phyloP scores from a whole-genome alignment of 192 early-diverging fungal genomes.

The Rhizoclosmatium sp. region DNA sequence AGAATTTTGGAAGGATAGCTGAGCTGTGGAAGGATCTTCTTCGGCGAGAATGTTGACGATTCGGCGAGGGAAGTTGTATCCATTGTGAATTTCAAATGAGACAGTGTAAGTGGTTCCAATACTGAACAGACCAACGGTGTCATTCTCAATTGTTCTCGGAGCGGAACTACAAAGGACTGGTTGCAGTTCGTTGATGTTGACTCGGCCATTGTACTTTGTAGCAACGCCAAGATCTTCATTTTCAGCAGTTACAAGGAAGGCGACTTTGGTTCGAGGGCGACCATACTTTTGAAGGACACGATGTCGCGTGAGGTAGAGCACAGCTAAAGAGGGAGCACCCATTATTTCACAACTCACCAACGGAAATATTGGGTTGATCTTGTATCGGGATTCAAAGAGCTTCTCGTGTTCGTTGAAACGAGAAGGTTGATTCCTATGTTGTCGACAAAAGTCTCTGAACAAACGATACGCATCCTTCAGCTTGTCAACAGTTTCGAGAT shows the following conservation, averaged over 20 bases:
- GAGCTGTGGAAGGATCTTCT: neutral
- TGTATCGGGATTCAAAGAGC: neutral
- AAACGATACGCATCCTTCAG: constrained; percentile 8
- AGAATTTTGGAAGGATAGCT: neutral
- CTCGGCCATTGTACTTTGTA: neutral
- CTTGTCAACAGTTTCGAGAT: neutral
- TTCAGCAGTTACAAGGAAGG: neutral
- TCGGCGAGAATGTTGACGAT: constrained; percentile 1
- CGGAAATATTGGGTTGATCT: neutral
- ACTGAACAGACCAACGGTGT: constrained; percentile 15
- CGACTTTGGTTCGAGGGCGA: neutral
- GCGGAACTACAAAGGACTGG: neutral
- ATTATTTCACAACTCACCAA: neutral
- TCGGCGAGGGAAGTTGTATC: neutral
- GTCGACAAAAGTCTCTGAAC: neutral
- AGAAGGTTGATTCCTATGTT: neutral
- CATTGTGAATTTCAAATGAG: constrained; percentile 25
- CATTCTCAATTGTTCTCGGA: neutral
- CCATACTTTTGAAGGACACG: constrained; percentile 1
- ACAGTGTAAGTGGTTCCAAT: neutral
- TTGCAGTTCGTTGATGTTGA: constrained; percentile 23
- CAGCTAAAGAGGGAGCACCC: neutral
- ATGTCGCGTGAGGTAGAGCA: neutral
- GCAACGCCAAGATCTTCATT: neutral
- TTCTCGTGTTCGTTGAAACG: neutral